Base-by-base conservation (phyloP, 1,284 basidiomycete species). In the Fomitiporia mediterranea region DNA sequence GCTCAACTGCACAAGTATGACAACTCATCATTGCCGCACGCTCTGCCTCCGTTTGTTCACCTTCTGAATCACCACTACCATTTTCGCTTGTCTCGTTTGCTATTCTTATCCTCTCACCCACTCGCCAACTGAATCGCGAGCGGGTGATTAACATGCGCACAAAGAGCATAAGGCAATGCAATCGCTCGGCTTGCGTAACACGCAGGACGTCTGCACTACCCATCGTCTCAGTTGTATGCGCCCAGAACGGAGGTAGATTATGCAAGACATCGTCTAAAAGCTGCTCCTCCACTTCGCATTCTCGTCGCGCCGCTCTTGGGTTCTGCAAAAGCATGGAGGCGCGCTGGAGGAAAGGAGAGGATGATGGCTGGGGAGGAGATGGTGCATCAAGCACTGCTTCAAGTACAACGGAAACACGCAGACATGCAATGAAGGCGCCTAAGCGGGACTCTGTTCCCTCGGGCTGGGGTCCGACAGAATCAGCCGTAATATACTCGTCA, bases 181-280 rank as follows among this genome's bases (percentile, higher is more conserved):
- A 68, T 56, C 91, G 78, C 63, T 91, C 89, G 0, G 91, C 86
- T 71, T 94, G 92, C 1, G 91, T 94, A 56, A 94, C 77, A 15
- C 91, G 79, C 57, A 94, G 86, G 4, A 91, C 90, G 70, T 95
- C 91, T 19, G 87, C 84, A 64, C 85, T 88, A n/a, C 81, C 81
- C 63, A 92, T 75, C 15, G 90, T 92, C 63, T 93, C 91, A 0
- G 83, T 73, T 4, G 84, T 82, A 67, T 92, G 90, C 2, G 80
- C 76, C 89, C 91, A 94, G 67, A 85, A 86, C 25, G 82, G 69
- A 0, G 91, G 89, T 38, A 93, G 76, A 44, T 80, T 80, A 46
- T 74, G 72, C 55, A 82, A 80, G 64, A 93, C 86, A 64, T 92
- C 90, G 61, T 93, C 89, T 61, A 94, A 70, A 40, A 94, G 69